Base-by-base conservation (phyloP, 495 filamentous ascomycete species). In the Penicillium mononematosum region DNA sequence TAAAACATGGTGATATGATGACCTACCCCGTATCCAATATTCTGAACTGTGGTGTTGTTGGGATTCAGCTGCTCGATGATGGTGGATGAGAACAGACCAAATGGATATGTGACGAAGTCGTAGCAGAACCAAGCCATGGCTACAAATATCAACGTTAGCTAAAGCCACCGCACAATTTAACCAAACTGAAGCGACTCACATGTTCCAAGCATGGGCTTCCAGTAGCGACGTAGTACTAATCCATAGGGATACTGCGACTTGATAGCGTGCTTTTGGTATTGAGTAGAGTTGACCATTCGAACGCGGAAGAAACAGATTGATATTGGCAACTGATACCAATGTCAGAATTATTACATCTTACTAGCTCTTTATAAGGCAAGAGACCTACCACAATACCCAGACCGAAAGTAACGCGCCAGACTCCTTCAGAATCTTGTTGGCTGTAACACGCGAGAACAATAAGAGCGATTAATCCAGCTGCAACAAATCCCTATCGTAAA, bases 41-140 rank as follows among this genome's bases (percentile, higher is more conserved):
- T 77, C 46, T 79, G 68, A 0, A 75, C 61, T 3, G 76, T 69
- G 1, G 72, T 75, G 42, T 78, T 73, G 10, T 72, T 59, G 11
- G 73, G 57, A 36, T 71, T 71, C 25, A 76, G 58, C 39, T 75
- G 62, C 16, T 46, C 53, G 27, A 77, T 58, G 25, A 75, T 74
- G 27, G 64, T 73, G 36, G 65, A 77, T 4, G 73, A 70, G 48
- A 77, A 75, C 3, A 74, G 61, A 9, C 71, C 69, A 42, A 75
- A 75, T 5, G 74, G 74, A 48, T 72, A 75, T 7, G 71, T 72
- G 41, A 76, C 66, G 59, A 75, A 75, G 58, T 77, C 73, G 39
- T 77, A 76, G 48, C 70, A 68, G 36, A 75, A 75, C 71, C 71
- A 75, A 7, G 73, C 69, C 20, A 72, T 54, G 42, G 65, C 68